phyloP scores from a whole-genome alignment of 2,329 filamentous ascomycete genomes.

The Diaporthe caulivora region DNA sequence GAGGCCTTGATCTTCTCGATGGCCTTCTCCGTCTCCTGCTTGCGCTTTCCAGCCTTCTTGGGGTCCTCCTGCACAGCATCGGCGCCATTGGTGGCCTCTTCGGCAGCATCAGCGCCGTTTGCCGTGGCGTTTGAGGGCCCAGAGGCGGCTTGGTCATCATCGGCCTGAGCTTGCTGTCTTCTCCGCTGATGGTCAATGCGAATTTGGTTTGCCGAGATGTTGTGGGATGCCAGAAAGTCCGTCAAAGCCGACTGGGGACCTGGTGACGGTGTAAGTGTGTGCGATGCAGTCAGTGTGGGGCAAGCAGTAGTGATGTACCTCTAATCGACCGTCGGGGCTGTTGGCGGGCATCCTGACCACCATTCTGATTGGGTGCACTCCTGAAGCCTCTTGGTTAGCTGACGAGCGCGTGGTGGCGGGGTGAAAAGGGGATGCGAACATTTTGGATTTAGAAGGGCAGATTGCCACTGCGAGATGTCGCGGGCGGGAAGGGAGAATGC shows the following conservation, averaged over 20 bases:
- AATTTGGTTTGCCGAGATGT: conserved; percentile 74
- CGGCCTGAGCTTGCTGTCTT: conserved; percentile 54
- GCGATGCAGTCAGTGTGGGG: not conserved
- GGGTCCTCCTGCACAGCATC: conserved; percentile 41
- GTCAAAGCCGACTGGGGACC: conserved; percentile 63
- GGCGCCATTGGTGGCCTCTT: conserved; percentile 42
- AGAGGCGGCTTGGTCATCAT: conserved; percentile 47
- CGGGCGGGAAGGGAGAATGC: not conserved
- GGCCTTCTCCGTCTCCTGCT: conserved; percentile 60
- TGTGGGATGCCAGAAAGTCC: conserved; percentile 72
- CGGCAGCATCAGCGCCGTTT: conserved; percentile 42
- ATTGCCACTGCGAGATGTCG: not conserved
- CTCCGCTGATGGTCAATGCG: conserved; percentile 60
- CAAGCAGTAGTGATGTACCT: conserved; percentile 26
- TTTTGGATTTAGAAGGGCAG: not conserved
- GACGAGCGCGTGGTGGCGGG: not conserved
- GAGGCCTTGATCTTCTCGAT: conserved; percentile 73
- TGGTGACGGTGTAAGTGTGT: not conserved
- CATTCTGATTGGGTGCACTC: conserved; percentile 43
- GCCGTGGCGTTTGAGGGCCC: conserved; percentile 37
- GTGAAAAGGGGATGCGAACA: conserved; percentile 9
- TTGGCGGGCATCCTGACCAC: conserved; percentile 15
- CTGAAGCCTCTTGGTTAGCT: conserved; percentile 18
- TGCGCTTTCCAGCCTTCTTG: conserved; percentile 63
- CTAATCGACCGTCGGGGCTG: conserved; percentile 34